Base-by-base conservation (phyloP, 73 alveolate genomes). In the Diophrys appendiculata region DNA sequence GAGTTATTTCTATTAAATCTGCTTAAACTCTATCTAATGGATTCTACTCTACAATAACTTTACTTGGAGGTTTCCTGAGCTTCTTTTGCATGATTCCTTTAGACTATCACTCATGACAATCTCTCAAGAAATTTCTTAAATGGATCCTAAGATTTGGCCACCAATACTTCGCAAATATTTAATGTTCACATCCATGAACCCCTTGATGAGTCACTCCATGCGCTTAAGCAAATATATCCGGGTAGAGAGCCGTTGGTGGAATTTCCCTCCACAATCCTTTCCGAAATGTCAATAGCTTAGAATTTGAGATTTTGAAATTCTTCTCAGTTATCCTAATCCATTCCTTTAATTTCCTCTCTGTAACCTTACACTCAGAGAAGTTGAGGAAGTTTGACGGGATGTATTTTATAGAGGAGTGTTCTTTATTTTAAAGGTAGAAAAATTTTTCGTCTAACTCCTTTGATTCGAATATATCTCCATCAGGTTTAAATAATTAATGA, bases 191-290 rank as follows among this genome's bases (percentile, higher is more conserved):
- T 23, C 43, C 77, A 22, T 76, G 64, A 28, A 34, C 26, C 25
- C 77, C 77, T 29, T 29, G 25, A 31, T 76, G 84, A 54, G 60
- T 29, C n/a, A 33, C 28, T 27, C 84, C 84, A 76, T 76, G 84
- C 2, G 68, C 84, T 28, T 2, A 2, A 2, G 32, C 18, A 22
- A 76, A 26, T 5, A 76, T 28, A 5, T 56, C 76, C 1, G 54
- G 67, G 33, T 76, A 76, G n/a, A 25, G 34, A 27, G 28, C 3
- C 54, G 23, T 76, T 26, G 13, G 33, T 2, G 84, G 84, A 13
- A 76, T 60, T 30, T 56, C 43, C 33, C 60, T 76, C 33, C 67
- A 53, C 22, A 60, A 53, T 3, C 73, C 82, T 52, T 73, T 73
- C 27, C 82, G 26, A 14, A 22, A 22, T 25, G 11, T 25, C n/a